Conservation (phyloP, 2,329 filamentous ascomycete species). For the Cercospora berteroae region DNA sequence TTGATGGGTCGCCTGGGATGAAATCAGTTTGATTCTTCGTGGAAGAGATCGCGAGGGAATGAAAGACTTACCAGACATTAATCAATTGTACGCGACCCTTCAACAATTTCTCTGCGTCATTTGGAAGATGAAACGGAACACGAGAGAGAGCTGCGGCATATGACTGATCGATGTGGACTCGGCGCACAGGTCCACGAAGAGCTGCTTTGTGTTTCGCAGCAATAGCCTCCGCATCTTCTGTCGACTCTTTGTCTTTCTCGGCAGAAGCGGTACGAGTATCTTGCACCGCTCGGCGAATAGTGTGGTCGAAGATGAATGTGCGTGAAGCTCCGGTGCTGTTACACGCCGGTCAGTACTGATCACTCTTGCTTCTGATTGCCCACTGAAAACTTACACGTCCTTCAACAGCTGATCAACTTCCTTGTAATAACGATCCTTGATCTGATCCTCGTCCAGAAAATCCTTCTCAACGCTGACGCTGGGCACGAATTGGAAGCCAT, state of each 20-base stretch:
- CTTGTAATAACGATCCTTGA: constrained; percentile 41
- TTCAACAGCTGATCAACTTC: constrained; percentile 42
- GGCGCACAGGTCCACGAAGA: constrained; percentile 49
- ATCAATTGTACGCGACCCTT: constrained; percentile 54
- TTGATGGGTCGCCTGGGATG: constrained; percentile 24
- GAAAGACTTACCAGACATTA: constrained; percentile 39
- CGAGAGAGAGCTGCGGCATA: constrained; percentile 46
- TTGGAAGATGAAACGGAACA: constrained; percentile 49
- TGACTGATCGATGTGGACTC: constrained; percentile 60
- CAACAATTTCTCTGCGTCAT: constrained; percentile 46
- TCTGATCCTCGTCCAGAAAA: constrained; percentile 40
- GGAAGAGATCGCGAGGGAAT: neutral
- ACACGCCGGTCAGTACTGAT: neutral
- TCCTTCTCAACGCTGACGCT: constrained; percentile 40
- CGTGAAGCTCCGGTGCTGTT: constrained; percentile 53
- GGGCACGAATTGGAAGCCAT: constrained; percentile 39
- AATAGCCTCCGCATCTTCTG: neutral
- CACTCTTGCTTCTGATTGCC: too few relatives aligned
- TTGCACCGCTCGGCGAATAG: constrained; percentile 50
- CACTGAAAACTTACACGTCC: constrained; percentile 38
- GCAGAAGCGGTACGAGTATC: constrained; percentile 28
- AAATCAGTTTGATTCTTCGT: neutral
- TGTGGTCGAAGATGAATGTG: constrained; percentile 63
- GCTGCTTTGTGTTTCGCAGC: constrained; percentile 20
- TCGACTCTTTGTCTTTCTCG: constrained; percentile 27